Percentiles rank a stretch among this genome's conserved stretches.
phyloP scores from a whole-genome alignment of 441 rosid species.

The Mallotus repandus region DNA sequence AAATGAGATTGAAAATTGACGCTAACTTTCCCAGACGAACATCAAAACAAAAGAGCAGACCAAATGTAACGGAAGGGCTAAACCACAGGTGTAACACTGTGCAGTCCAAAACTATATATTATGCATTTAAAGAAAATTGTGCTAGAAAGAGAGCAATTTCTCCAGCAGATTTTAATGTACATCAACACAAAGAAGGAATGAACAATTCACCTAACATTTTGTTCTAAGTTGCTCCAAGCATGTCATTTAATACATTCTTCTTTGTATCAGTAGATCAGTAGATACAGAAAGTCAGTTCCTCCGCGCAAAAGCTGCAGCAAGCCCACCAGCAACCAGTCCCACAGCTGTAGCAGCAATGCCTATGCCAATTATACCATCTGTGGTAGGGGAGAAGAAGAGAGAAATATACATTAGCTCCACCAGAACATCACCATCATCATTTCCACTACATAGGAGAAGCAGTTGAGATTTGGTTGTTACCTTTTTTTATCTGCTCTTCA shows the following conservation, averaged over 20 bases:
- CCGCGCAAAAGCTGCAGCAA: constrained; percentile 53
- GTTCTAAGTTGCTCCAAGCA: not conserved
- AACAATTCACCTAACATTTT: not conserved
- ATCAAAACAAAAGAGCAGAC: too few relatives aligned
- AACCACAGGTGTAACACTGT: too few relatives aligned
- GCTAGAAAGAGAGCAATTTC: not conserved
- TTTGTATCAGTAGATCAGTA: not conserved
- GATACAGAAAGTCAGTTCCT: constrained; percentile 23
- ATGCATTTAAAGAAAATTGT: not conserved
- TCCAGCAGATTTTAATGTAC: not conserved
- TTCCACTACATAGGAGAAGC: not conserved
- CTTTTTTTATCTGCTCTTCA: constrained; percentile 63
- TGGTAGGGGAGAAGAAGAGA: not conserved
- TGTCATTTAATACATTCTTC: not conserved
- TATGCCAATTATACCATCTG: constrained; percentile 73
- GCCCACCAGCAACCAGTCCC: constrained; percentile 62
- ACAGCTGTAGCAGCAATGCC: constrained; percentile 69
- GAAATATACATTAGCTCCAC: not conserved
- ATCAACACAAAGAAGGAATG: not conserved
- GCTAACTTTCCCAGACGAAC: too few relatives aligned
- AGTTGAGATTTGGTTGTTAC: constrained; percentile 26
- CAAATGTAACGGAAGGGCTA: too few relatives aligned
- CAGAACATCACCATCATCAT: not conserved
- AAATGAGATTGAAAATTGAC: too few relatives aligned
- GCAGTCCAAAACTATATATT: not conserved